Evolutionary conservation across 768 basidiomycete species (phyloP).

Genomic region (Austroboletus eburneus): DNA sequence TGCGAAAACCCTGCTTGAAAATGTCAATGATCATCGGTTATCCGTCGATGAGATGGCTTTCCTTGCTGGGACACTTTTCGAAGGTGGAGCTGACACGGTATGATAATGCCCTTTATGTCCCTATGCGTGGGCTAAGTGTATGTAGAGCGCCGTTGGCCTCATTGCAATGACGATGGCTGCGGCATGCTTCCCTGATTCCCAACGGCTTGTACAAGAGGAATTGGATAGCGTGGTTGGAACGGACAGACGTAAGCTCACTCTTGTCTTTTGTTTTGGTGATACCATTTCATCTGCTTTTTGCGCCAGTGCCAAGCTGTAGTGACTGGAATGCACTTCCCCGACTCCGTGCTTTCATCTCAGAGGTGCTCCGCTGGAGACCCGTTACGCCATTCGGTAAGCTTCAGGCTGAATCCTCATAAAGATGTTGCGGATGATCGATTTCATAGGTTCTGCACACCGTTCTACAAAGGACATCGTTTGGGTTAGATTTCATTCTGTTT

Average conservation of each 20-base stretch:
- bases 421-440: background rate
- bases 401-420: too few species aligned
- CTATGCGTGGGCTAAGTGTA: background rate
- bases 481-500: slow-evolving; percentile 29
- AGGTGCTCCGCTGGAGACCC: slow-evolving; percentile 37
- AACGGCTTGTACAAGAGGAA: slow-evolving; percentile 47
- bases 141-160: slow-evolving; percentile 3
- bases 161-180: slow-evolving; percentile 51
- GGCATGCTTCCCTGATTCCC: slow-evolving; percentile 49
- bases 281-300: too few species aligned
- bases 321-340: slow-evolving; percentile 34
- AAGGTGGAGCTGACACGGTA: slow-evolving; percentile 57
- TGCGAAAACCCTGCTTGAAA: slow-evolving; percentile 50
- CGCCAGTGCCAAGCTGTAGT: slow-evolving; percentile 34
- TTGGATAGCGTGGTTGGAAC: slow-evolving; percentile 48
- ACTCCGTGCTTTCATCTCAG: slow-evolving; percentile 36
- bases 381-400: slow-evolving; percentile 26
- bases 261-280: too few species aligned
- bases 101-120: background rate
- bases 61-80: slow-evolving; percentile 57
- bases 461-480: slow-evolving; percentile 62
- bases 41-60: slow-evolving; percentile 52
- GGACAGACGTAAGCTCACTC: slow-evolving; percentile 28
- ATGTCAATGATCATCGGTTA: slow-evolving; percentile 43
- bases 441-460: slow-evolving; percentile 50